Evolutionary conservation across 306 rosid genomes (phyloP), one percentile per base, ranked within the genome.

Genomic region (Phaseolus lunatus): DNA sequence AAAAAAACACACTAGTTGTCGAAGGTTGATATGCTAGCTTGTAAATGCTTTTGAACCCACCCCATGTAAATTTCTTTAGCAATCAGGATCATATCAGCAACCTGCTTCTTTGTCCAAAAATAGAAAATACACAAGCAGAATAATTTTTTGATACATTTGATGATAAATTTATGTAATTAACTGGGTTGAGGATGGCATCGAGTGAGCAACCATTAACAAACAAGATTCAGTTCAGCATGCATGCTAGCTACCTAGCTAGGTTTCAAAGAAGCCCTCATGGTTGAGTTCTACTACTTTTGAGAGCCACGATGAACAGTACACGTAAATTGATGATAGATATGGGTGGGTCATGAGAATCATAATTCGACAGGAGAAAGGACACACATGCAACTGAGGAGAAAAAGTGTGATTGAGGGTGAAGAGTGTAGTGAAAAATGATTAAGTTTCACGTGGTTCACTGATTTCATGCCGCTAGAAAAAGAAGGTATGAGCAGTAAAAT

Each of bases 371-470:
- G n/a, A 20, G 29, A 13, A 81, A 47, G 20, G 73, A 16, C 82
- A 69, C 14, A 67, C 72, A 67, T 61, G 49, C 80, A 64, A 24
- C 66, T 73, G 19, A 67, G 80, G 9, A 76, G 78, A 83, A 70
- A 76, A 49, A 77, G 66, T 5, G 37, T 4, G 37, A 4, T 7
- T 31, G 37, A 37, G 78, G 78, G 24, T 6, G 7, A 53, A 5
- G 31, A 16, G 22, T 35, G 69, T 49, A 26, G 15, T 50, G 52
- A 64, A 1, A 12, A 58, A 74, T 67, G 84, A 78, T 87, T 33
- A 81, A 81, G 73, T 45, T 57, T 85, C 90, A 86, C 69, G 92
- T 85, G 96, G 86, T 65, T 68, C 83, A 79, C 86, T 75, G 78
- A 63, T 69, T 78, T 81, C 80, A 82, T 20, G 75, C 56, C 12